A percentile compares a stretch with the other conserved stretches of the same genome.
These are phyloP conservation scores for Alternaria consortialis DNA, from an alignment of 2,329 filamentous ascomycete genomes.

Conservation along the genomic window DNA sequence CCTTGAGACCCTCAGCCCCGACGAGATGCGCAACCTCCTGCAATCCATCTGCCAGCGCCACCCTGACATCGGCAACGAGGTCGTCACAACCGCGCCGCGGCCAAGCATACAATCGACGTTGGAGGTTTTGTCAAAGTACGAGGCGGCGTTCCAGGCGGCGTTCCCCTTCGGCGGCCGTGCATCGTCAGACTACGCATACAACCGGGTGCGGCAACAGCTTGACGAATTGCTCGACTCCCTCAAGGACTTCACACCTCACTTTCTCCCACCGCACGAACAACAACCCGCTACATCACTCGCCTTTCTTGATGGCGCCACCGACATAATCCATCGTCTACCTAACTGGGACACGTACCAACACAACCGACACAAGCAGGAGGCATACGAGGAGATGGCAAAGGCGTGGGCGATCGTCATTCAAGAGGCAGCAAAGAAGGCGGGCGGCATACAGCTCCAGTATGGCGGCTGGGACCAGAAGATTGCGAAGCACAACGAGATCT, in stretches of 20 bases:
- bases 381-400: constrained; percentile 93
- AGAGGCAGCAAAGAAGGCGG: constrained; percentile 89
- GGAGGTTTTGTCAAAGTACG: constrained; percentile 82
- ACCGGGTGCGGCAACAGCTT: constrained; percentile 84
- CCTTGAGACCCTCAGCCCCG: constrained; percentile 90
- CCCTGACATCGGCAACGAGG: constrained; percentile 84
- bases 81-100: constrained; percentile 83
- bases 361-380: constrained; percentile 91
- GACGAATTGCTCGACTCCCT: constrained; percentile 85
- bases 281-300: constrained; percentile 84
- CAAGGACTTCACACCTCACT: constrained; percentile 94
- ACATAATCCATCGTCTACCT: constrained; percentile 87
- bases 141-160: constrained; percentile 76
- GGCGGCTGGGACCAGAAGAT: constrained; percentile 93
- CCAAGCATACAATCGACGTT: constrained; percentile 84
- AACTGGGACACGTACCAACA: constrained; percentile 90
- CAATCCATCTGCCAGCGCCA: constrained; percentile 91
- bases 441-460: constrained; percentile 87
- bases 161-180: constrained; percentile 87
- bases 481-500: constrained; percentile 85
- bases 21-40: constrained; percentile 85
- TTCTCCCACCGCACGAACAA: constrained; percentile 87
- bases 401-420: constrained; percentile 93
- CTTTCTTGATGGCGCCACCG: constrained; percentile 89
- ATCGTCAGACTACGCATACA: constrained; percentile 92